Conservation (phyloP, 129 eudicot species). For the Flaveria trinervia region DNA sequence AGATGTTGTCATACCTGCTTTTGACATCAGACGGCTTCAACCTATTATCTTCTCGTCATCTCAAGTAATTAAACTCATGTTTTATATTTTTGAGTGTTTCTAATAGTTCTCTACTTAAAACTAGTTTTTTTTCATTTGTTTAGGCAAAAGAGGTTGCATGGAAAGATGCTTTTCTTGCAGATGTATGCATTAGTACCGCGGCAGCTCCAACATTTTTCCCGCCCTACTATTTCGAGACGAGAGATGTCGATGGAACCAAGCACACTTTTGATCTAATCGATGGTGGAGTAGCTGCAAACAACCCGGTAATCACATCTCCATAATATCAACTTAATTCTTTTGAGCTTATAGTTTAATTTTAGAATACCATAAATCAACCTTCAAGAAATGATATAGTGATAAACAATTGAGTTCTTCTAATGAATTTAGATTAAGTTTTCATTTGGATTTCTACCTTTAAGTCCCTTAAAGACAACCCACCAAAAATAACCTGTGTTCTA, state of each 20-base stretch:
- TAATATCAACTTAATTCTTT: background rate
- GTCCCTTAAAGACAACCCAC: too few species aligned
- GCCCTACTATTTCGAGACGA: conserved; percentile 47
- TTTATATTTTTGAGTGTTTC: background rate
- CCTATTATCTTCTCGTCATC: conserved; percentile 47
- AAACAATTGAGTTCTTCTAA: too few species aligned
- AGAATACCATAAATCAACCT: background rate
- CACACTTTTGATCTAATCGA: conserved; percentile 55
- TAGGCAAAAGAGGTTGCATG: conserved; percentile 40
- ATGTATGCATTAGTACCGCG: conserved; percentile 58
- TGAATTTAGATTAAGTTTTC: too few species aligned
- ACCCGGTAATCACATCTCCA: conserved; percentile 45
- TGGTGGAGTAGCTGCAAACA: conserved; percentile 70
- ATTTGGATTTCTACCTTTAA: too few species aligned
- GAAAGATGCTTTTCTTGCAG: conserved; percentile 49
- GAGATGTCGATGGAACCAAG: conserved; percentile 40
- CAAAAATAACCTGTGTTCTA: too few species aligned
- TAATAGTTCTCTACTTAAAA: background rate
- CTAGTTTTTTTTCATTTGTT: background rate
- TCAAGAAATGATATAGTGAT: too few species aligned
- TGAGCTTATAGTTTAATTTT: background rate
- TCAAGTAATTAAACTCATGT: conserved; percentile 26
- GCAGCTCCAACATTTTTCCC: conserved; percentile 74
- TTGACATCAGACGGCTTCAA: conserved; percentile 50
- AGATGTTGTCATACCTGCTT: conserved; percentile 50